Evolutionary conservation across 495 filamentous ascomycete species (phyloP).

Genomic region (Aspergillus biplanus): DNA sequence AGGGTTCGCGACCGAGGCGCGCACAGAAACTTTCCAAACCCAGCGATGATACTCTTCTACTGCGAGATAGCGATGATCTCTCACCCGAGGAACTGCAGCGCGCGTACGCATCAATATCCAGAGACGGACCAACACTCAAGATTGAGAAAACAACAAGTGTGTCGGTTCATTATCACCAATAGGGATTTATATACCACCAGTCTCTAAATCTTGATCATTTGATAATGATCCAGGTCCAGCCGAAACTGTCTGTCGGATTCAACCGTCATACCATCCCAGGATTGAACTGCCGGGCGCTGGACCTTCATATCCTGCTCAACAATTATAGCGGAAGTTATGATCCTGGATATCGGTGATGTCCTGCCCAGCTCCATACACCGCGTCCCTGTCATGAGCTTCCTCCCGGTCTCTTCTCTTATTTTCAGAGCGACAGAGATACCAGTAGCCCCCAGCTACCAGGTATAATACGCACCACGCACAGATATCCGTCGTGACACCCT

Average conservation of each 20-base stretch:
- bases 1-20: background rate
- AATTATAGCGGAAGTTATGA: background rate
- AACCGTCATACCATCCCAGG: no score
- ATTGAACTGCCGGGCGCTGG: no score
- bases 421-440: background rate
- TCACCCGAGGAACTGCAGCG: background rate
- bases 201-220: no score
- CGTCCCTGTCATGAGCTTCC: background rate
- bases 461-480: background rate
- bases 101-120: background rate
- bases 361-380: background rate
- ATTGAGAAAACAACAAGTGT: no score
- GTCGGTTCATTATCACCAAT: no score
- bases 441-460: background rate
- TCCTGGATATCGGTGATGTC: background rate
- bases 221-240: no score
- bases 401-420: background rate
- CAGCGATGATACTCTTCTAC: background rate
- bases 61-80: background rate
- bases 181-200: no score
- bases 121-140: no score
- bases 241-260: no score
- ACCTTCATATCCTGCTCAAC: background rate
- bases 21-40: background rate
- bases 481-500: background rate